Conservation (phyloP, 2,329 filamentous ascomycete species). For the Aspergillus chevalieri region DNA sequence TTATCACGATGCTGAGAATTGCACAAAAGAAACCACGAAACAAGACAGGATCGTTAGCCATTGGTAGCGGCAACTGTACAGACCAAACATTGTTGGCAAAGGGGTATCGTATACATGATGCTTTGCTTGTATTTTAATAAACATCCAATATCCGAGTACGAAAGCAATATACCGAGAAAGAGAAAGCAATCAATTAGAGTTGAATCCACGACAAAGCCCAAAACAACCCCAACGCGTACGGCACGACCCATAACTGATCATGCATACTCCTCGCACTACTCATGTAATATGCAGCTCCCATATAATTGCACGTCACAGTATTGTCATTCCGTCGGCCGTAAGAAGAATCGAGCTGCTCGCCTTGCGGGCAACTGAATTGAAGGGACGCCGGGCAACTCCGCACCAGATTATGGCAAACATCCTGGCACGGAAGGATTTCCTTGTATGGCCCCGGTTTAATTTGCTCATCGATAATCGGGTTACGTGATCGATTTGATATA, state of each 20-base stretch:
- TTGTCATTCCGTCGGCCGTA: slow-evolving; percentile 44
- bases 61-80: too few species aligned
- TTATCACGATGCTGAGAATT: too few species aligned
- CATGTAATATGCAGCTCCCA: slow-evolving; percentile 52
- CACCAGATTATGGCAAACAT: slow-evolving; percentile 80
- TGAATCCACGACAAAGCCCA: slow-evolving; percentile 7
- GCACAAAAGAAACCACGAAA: too few species aligned
- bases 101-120: too few species aligned
- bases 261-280: slow-evolving; percentile 14
- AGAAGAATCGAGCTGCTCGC: slow-evolving; percentile 43
- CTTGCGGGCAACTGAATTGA: slow-evolving; percentile 66
- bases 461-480: slow-evolving; percentile 61
- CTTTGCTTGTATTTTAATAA: too few species aligned
- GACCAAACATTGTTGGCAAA: too few species aligned
- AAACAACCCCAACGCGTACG: slow-evolving; percentile 10
- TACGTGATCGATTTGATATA: slow-evolving; percentile 57
- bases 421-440: slow-evolving; percentile 81
- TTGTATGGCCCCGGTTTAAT: slow-evolving; percentile 86
- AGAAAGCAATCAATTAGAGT: not conserved
- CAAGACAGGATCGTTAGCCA: too few species aligned
- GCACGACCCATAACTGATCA: not conserved
- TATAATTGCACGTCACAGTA: slow-evolving; percentile 54
- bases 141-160: too few species aligned
- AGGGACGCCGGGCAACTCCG: slow-evolving; percentile 74
- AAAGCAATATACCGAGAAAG: not conserved